These are phyloP conservation scores for Albatrellus ellisii DNA, from an alignment of 768 basidiomycete species.

Conservation along the genomic window DNA sequence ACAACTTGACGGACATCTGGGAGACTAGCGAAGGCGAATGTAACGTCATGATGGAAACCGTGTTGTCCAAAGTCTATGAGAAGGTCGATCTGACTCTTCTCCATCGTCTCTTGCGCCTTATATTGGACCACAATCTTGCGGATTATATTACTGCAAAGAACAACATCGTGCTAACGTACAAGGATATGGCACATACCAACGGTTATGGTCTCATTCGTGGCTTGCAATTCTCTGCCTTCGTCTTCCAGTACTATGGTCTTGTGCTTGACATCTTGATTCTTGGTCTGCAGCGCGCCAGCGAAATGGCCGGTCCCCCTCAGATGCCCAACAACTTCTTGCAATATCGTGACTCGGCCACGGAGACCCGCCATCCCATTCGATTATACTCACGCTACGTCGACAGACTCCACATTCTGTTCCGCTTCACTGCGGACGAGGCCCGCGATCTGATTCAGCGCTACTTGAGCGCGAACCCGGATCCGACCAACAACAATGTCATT, in stretches of 20 bases:
- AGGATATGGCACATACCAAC: slow-evolving; percentile 98
- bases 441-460: slow-evolving; percentile 97
- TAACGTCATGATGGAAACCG: slow-evolving; percentile 98
- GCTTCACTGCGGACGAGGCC: slow-evolving; percentile 95
- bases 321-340: slow-evolving; percentile 98
- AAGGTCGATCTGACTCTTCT: slow-evolving; percentile 96
- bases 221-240: slow-evolving; percentile 95
- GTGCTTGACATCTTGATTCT: slow-evolving; percentile 92
- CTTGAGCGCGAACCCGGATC: slow-evolving; percentile 94
- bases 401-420: slow-evolving; percentile 88
- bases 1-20: slow-evolving; percentile 97
- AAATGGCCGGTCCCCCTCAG: slow-evolving; percentile 97
- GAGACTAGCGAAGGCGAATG: slow-evolving; percentile 97
- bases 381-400: slow-evolving; percentile 97
- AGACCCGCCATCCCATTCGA: slow-evolving; percentile 95
- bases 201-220: slow-evolving; percentile 96
- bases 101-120: slow-evolving; percentile 89
- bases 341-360: slow-evolving; percentile 88
- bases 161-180: slow-evolving; percentile 90
- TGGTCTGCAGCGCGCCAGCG: slow-evolving; percentile 94
- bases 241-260: slow-evolving; percentile 98
- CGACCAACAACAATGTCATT: slow-evolving; percentile 97
- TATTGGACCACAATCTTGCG: slow-evolving; percentile 96
- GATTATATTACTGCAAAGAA: slow-evolving; percentile 99
- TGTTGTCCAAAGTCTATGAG: slow-evolving; percentile 95